Base-by-base conservation (phyloP, 192 early-diverging fungal genomes). In the Podila verticillata region DNA sequence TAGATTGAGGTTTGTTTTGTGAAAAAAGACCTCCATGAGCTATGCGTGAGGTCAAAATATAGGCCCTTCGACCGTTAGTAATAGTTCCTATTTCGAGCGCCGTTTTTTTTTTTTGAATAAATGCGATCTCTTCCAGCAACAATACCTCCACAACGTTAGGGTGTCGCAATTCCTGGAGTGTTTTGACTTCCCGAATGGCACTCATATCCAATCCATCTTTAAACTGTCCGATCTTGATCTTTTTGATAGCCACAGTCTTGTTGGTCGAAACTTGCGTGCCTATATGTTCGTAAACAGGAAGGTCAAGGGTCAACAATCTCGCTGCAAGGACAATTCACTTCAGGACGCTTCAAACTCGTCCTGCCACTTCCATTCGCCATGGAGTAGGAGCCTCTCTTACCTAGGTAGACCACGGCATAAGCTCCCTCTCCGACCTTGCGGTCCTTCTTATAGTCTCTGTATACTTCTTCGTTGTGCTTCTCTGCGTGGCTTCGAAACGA, bases 171-270 rank as follows among this genome's bases (percentile, higher is more conserved):
- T 99, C 97, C 70, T 96, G 93, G 47, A 99, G 84, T 17, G 89
- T 92, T 68, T 96, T 97, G 70, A 99, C 91, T 86, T 99, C 98
- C 30, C 96, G 89, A 49, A 99, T 94, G 9, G 96, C 96, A 20
- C 95, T 95, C 87, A 97, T 86, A 80, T 99, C 98, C 68, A 99
- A 87, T 3, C 97, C 97, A 85, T 97, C 94, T 74, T 95, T 94
- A 77, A 94, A 94, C 60, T 94, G 90, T 2, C 95, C 95, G 48
- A 96, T 82, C 75, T 98, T 98, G 84, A 99, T 96, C 88, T 97
- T 97, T 82, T 99, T 99, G 63, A 99, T 97, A 48, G 97, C 98
- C 9, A 99, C 94, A 57, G 81, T 85, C 19, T 93, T 88, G 17
- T 88, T 87, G 12, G 92, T 94, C 13, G 85, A 82, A 3, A 83